phyloP scores from a whole-genome alignment of 768 basidiomycete genomes.

The Boletales sp. region DNA sequence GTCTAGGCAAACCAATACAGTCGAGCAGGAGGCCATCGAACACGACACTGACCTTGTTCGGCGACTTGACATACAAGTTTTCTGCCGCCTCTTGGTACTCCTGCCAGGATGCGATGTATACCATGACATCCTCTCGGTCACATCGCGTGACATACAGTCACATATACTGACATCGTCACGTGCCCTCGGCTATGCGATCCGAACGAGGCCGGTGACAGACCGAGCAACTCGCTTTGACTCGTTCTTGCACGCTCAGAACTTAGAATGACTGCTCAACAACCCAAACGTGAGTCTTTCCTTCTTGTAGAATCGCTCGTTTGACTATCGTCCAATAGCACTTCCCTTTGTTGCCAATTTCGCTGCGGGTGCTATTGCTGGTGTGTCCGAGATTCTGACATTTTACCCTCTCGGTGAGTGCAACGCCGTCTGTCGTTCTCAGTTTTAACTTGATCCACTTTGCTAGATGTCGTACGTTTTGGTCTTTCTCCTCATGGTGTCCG shows the following conservation, averaged over 20 bases:
- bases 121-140: conserved; percentile 34
- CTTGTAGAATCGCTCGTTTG: neutral
- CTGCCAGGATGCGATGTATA: conserved; percentile 88
- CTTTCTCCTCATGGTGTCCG: neutral
- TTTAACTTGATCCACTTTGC: neutral
- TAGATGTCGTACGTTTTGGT: conserved; percentile 76
- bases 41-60: conserved; percentile 56
- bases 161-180: conserved; percentile 8
- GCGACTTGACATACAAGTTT: conserved; percentile 75
- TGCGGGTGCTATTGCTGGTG: conserved; percentile 94
- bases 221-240: neutral
- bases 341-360: conserved; percentile 88
- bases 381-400: conserved; percentile 79
- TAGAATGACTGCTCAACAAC: conserved; percentile 29
- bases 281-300: conserved; percentile 25
- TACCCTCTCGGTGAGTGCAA: conserved; percentile 78
- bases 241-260: neutral
- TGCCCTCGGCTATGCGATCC: conserved; percentile 1
- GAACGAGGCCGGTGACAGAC: neutral
- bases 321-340: conserved; percentile 47
- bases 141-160: conserved; percentile 17
- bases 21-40: neutral
- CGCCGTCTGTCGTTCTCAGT: neutral
- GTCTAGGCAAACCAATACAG: conserved; percentile 45
- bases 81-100: conserved; percentile 89